Percentiles rank a stretch among this genome's conserved stretches.
Conservation (phyloP, 225 moss, liverwort and hornwort genomes). For the Neckera pumila region DNA sequence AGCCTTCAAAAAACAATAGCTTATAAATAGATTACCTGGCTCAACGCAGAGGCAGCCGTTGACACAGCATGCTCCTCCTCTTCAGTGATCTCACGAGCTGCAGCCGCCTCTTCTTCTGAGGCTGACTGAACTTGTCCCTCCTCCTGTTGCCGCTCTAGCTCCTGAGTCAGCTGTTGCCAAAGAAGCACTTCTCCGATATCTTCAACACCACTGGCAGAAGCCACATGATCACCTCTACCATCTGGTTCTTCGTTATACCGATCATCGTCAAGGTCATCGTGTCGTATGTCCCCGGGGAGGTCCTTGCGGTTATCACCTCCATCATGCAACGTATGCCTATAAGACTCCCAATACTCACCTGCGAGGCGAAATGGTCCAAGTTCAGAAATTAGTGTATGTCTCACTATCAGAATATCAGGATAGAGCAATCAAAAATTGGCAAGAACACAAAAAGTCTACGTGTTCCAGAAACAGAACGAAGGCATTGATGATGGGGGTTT, state of each 20-base stretch:
- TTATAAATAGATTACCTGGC: constrained; percentile 25
- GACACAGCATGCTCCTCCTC: constrained; percentile 79
- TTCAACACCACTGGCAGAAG: constrained; percentile 36
- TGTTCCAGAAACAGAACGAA: background rate
- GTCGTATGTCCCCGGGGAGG: background rate
- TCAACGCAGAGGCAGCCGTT: constrained; percentile 54
- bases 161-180: constrained; percentile 87
- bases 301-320: background rate
- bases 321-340: constrained; percentile 4
- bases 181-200: constrained; percentile 71
- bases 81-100: constrained; percentile 74
- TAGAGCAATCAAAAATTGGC: background rate
- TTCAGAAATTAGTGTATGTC: background rate
- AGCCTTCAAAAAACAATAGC: background rate
- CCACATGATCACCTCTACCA: constrained; percentile 6
- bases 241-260: background rate
- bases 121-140: constrained; percentile 49
- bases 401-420: background rate
- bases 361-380: background rate
- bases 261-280: background rate
- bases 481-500: background rate
- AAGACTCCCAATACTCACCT: constrained; percentile 42
- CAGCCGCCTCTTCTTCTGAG: constrained; percentile 84
- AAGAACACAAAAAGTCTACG: background rate
- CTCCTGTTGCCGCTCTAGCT: constrained; percentile 60